Percentiles rank a stretch among this genome's conserved stretches.
These are phyloP conservation scores for Tylopilus orsonianus DNA, from an alignment of 1,284 basidiomycete genomes.

Conservation along the genomic window DNA sequence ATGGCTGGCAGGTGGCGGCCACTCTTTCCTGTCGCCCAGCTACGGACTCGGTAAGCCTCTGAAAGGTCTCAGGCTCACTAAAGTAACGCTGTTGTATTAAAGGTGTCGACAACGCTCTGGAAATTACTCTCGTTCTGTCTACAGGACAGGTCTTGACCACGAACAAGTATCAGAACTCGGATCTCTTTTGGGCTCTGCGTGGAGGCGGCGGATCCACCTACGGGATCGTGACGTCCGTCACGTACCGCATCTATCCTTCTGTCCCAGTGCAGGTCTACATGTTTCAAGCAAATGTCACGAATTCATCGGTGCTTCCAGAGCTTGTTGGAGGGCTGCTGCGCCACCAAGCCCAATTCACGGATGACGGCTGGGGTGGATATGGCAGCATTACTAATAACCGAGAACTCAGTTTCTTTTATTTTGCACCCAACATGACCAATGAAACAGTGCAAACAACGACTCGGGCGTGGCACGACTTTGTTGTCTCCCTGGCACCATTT, in stretches of 20 bases:
- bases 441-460: constrained; percentile 35
- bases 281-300: constrained; percentile 27
- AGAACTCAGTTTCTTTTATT: constrained; percentile 22
- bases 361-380: constrained; percentile 27
- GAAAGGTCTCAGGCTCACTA: background rate
- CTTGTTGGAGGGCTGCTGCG: constrained; percentile 28
- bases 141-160: constrained; percentile 14
- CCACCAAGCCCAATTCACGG: constrained; percentile 33
- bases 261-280: constrained; percentile 29
- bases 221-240: constrained; percentile 23
- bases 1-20: constrained; percentile 46
- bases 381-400: background rate
- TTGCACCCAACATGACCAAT: constrained; percentile 36
- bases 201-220: constrained; percentile 46
- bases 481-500: constrained; percentile 6
- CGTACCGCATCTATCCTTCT: constrained; percentile 32
- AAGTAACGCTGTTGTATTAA: background rate
- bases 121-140: constrained; percentile 22
- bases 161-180: constrained; percentile 17
- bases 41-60: constrained; percentile 42
- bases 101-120: constrained; percentile 46
- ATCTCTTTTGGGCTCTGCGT: constrained; percentile 47
- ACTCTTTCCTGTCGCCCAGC: constrained; percentile 40
- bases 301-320: constrained; percentile 11
- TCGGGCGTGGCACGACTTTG: constrained; percentile 32